Conservation (phyloP, 2,329 filamentous ascomycete species). For the Penicillium vulpinum region DNA sequence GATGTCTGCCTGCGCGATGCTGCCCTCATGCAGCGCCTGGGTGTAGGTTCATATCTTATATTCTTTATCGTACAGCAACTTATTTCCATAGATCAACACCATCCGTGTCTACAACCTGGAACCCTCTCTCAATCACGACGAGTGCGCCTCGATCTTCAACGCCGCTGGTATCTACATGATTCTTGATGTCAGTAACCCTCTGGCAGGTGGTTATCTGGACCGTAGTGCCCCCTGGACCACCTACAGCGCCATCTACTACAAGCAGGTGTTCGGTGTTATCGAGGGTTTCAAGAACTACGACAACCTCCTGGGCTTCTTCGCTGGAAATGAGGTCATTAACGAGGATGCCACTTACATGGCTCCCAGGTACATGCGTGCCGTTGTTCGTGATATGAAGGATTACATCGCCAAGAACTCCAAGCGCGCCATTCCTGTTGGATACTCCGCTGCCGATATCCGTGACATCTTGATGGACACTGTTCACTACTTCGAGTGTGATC, state of each 20-base stretch:
- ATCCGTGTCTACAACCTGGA: constrained; percentile 66
- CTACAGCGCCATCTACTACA: constrained; percentile 58
- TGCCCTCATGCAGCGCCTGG: constrained; percentile 62
- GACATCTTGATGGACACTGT: constrained; percentile 61
- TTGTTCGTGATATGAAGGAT: constrained; percentile 67
- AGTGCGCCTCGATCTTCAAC: constrained; percentile 66
- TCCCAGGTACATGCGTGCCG: constrained; percentile 61
- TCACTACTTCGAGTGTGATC: constrained; percentile 61
- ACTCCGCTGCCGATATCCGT: constrained; percentile 66
- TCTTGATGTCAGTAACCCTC: constrained; percentile 64
- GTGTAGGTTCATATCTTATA: constrained; percentile 42
- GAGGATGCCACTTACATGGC: constrained; percentile 55
- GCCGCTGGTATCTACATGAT: constrained; percentile 66
- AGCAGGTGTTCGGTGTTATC: constrained; percentile 62
- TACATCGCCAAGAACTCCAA: constrained; percentile 62
- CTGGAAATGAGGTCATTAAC: constrained; percentile 69
- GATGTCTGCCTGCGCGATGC: constrained; percentile 62
- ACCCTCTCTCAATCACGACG: constrained; percentile 59
- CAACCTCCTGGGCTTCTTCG: constrained; percentile 67
- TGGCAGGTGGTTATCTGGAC: constrained; percentile 58
- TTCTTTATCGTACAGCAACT: constrained; percentile 6
- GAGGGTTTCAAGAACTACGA: constrained; percentile 68
- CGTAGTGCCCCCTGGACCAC: constrained; percentile 55
- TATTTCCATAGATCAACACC: constrained; percentile 54
- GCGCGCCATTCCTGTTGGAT: constrained; percentile 65